Base-by-base conservation (phyloP, 805 yeast species). In the Barnettozyma wickerhamii region DNA sequence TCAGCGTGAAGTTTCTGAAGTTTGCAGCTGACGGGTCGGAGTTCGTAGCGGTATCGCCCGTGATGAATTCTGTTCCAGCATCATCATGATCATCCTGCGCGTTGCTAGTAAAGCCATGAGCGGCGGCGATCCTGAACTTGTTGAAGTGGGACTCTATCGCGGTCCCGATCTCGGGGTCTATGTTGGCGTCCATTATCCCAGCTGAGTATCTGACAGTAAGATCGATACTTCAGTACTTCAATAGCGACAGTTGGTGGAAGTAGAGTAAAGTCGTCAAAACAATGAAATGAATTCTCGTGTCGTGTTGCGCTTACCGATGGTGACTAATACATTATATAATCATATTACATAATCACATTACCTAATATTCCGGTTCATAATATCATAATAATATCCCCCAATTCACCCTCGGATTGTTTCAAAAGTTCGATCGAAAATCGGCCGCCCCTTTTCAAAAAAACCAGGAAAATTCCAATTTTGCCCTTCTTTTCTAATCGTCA, bases 91-190 rank as follows among this genome's bases (percentile, higher is more conserved):
- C 36, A 42, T 41, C 28, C 39, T 48, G 45, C n/a, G 29, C 7
- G 17, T 27, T 6, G 15, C 19, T 19, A 13, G 18, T 15, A 19
- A 26, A 42, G 6, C 17, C 23, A 18, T 42, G 37, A n/a, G 28
- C 5, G 5, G 28, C 5, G 5, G 38, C 33, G 15, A 52, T 49
- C 12, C 53, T 23, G 40, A 37, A 51, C 40, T 53, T 53, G 26
- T 53, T 39, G 46, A 54, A 51, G 23, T 52, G 56, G 5, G 55
- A 27, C 19, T 40, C 54, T 13, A 53, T 52, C 7, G 46, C 42
- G 1, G 41, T 24, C n/a, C 28, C 38, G 27, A 42, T 42, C 21
- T 36, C 36, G 7, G 59, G 57, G 38, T 53, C 58, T n/a, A 55
- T 52, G 27, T 40, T 45, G 14, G 49, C 33, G 30, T 52, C 58